These are phyloP conservation scores for Hansenula sp. DNA, from an alignment of 1,139 yeast genomes.

Conservation along the genomic window DNA sequence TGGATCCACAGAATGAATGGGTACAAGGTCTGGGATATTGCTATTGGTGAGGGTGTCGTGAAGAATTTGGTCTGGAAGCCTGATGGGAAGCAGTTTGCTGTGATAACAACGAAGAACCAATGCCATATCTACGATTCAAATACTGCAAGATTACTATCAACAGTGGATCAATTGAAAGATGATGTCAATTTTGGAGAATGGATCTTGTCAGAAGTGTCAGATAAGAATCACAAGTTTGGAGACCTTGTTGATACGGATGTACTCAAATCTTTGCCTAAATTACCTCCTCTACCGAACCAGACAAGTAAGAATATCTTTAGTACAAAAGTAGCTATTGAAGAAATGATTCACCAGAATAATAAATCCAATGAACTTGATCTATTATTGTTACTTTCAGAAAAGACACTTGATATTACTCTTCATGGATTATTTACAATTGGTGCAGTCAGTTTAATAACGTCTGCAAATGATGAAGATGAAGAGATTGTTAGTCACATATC, in stretches of 20 bases:
- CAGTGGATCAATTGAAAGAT: slow-evolving; percentile 4
- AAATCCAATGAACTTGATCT: slow-evolving; percentile 28
- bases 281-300: slow-evolving; percentile 29
- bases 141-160: slow-evolving; percentile 37
- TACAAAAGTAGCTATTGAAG: slow-evolving; percentile 24
- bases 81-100: slow-evolving; percentile 38
- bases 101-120: slow-evolving; percentile 40
- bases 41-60: slow-evolving; percentile 31
- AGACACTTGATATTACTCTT: slow-evolving; percentile 23
- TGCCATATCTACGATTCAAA: slow-evolving; percentile 47
- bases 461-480: slow-evolving; percentile 13
- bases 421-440: slow-evolving; percentile 32
- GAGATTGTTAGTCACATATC: slow-evolving; percentile 17
- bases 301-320: slow-evolving; percentile 17
- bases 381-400: slow-evolving; percentile 26
- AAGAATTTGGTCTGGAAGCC: slow-evolving; percentile 32
- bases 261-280: slow-evolving; percentile 29
- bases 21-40: slow-evolving; percentile 41
- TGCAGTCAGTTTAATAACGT: slow-evolving; percentile 6
- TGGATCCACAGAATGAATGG: slow-evolving; percentile 54
- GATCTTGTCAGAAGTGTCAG: slow-evolving; percentile 13
- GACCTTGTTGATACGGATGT: slow-evolving; percentile 20
- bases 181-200: slow-evolving; percentile 7
- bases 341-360: slow-evolving; percentile 22
- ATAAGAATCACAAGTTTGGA: slow-evolving; percentile 1